Evolutionary conservation across 306 rosid genomes (phyloP), one percentile per base, ranked within the genome.

Genomic region (Bauhinia variegata): DNA sequence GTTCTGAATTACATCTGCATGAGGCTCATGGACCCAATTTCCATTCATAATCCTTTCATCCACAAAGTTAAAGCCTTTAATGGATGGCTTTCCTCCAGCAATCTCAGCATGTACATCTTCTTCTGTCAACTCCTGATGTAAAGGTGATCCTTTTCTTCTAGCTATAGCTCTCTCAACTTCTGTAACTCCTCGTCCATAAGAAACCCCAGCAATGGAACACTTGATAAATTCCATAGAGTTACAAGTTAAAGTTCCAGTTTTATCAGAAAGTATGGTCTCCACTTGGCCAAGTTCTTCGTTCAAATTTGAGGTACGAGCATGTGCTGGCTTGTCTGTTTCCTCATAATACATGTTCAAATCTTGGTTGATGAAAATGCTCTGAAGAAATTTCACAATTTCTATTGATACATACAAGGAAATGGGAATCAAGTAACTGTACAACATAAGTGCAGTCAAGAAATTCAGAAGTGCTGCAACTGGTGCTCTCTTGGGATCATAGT

Each of bases 201-300:
- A 82, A 82, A 81, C 78, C 59, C 99, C 99, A 8, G 88, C 97
- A 54, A 91, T 83, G 62, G 99, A 90, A 77, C 97, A 95, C 84
- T 90, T 95, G 83, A 95, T 90, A 48, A 90, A 95, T 59, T 95
- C 99, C 99, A 95, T 95, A 5, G 99, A 90, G 73, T 95, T 95
- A 80, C 97, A 95, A 58, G 99, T 95, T 74, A 95, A 78, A 37
- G 99, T 93, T 73, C 99, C 99, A 0, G 99, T 95, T 74, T 95
- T 95, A 64, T 95, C 99, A 5, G 99, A 90, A 54, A 95, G 96
- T 68, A 95, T 85, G 72, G 97, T 95, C 36, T 88, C 97, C 71
- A 95, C 99, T 80, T 95, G 99, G 38, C 99, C 99, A 48, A 95
- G 97, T 78, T 95, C 99, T 82, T 95, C 99, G 54, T 95, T 95